Evolutionary conservation across 2,329 filamentous ascomycete species (phyloP), one percentile per base, ranked within the genome.

Genomic region (Penicillium sp.): DNA sequence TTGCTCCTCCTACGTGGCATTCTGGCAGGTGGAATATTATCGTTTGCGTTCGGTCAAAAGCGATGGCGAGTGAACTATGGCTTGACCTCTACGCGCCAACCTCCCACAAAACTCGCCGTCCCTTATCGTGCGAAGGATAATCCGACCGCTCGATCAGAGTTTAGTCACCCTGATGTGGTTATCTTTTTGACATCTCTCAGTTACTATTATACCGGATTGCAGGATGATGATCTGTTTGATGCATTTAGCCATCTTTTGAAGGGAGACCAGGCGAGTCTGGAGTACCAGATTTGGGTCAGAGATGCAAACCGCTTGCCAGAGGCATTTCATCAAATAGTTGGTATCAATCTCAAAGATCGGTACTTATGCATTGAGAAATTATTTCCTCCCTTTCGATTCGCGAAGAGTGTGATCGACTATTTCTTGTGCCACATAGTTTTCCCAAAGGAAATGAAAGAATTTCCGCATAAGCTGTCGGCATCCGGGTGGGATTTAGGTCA

Each of bases 21-120:
- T 0, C 66, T 89, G 8, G 80, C 81, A 0, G 68, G 74, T 0
- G 79, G 83, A 0, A 71, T 89, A 0, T 62, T 89, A 0, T 62
- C 62, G 0, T 86, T 85, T 57, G 73, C 72, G 0, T 69, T 89
- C 0, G 68, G 45, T 9, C 26, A 79, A 14, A 89, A 88, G 62
- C 73, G 85, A 1, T 89, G 83, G 82, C 70, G 81, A 3, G 85
- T 90, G 0, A 80, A 88, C 55, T 90, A 85, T 58, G 86, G 87
- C 11, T 26, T 26, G 26, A 47, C 23, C 12, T 24, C 23, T 0
- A 71, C 81, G 0, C 78, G 84, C 61, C 58, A 63, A 0, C 78
- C 76, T 0, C 86, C 84, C 77, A 74, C 80, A 0, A 72, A 66
- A 49, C 74, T 87, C 0, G 80, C 81, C 0, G 82, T 88, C 0